Percentiles rank a stretch among this genome's conserved stretches.
phyloP scores from a whole-genome alignment of 2,329 filamentous ascomycete genomes.

The Ophiostoma ips region DNA sequence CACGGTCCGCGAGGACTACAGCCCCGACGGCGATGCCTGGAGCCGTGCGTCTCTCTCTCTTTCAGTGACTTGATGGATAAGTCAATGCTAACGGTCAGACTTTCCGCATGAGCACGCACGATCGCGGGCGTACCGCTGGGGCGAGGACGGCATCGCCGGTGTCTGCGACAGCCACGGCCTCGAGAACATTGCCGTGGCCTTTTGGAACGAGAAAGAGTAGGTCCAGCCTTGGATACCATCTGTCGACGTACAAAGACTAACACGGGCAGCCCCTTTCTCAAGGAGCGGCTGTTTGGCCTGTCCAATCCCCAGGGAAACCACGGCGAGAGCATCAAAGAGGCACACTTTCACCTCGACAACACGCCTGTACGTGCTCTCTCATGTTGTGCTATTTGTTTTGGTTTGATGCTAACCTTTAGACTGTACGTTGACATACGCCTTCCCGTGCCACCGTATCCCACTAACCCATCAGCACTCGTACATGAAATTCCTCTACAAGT shows the following conservation, averaged over 20 bases:
- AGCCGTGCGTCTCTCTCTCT: constrained; percentile 45
- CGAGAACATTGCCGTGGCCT: constrained; percentile 88
- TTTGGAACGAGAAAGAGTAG: constrained; percentile 96
- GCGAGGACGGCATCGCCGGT: constrained; percentile 91
- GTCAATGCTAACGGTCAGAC: constrained; percentile 37
- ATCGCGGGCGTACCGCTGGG: constrained; percentile 84
- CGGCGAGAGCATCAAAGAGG: constrained; percentile 93
- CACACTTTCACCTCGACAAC: constrained; percentile 92
- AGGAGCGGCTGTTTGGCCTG: constrained; percentile 86
- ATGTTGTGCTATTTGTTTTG: constrained; percentile 14
- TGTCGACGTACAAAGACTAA: constrained; percentile 23
- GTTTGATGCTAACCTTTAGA: constrained; percentile 23
- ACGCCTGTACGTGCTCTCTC: constrained; percentile 49
- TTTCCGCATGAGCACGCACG: constrained; percentile 89
- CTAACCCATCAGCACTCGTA: constrained; percentile 61
- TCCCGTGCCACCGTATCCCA: background rate
- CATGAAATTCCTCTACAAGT: constrained; percentile 98
- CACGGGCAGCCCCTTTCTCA: constrained; percentile 64
- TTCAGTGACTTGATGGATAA: background rate
- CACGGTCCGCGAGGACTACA: constrained; percentile 70
- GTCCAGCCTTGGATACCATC: constrained; percentile 10
- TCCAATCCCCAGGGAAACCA: constrained; percentile 96
- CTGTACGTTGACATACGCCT: constrained; percentile 23
- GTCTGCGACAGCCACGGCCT: constrained; percentile 81
- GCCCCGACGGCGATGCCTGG: constrained; percentile 83